Conservation (phyloP, 2,329 filamentous ascomycete species). For the Parastagonospora avenae region DNA sequence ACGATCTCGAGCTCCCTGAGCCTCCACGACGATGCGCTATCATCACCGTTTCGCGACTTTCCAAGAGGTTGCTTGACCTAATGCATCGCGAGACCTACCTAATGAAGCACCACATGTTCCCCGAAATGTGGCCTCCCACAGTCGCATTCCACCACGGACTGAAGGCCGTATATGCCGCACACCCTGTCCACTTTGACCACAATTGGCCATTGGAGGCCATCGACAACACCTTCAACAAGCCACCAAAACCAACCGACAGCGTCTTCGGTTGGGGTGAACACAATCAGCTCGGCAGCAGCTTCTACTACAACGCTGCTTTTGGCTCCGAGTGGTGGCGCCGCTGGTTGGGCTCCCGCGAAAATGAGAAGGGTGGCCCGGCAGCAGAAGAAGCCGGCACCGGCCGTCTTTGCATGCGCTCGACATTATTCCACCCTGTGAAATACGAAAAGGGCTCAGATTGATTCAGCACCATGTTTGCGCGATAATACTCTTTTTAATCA, state of each 20-base stretch:
- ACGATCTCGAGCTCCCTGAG: conserved; percentile 58
- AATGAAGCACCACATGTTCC: conserved; percentile 74
- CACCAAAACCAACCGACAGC: conserved; percentile 51
- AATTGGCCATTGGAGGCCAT: conserved; percentile 63
- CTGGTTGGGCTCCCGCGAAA: conserved; percentile 56
- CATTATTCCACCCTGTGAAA: conserved; percentile 57
- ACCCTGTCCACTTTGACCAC: conserved; percentile 80
- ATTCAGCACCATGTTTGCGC: conserved; percentile 16
- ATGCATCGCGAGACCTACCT: conserved; percentile 79
- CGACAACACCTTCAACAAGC: conserved; percentile 56
- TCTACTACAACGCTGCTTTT: conserved; percentile 59
- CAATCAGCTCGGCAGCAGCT: conserved; percentile 56
- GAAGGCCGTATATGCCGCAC: conserved; percentile 78
- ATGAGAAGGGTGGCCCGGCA: conserved; percentile 48
- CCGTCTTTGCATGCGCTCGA: conserved; percentile 53
- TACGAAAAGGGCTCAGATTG: conserved; percentile 49
- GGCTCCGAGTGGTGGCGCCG: conserved; percentile 55
- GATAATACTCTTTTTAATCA: conserved; percentile 23
- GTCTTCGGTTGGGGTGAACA: conserved; percentile 59
- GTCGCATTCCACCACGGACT: conserved; percentile 76
- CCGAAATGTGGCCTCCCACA: conserved; percentile 79
- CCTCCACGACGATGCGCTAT: conserved; percentile 77
- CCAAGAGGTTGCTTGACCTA: conserved; percentile 70
- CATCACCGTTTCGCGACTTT: conserved; percentile 75
- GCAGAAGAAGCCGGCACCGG: conserved; percentile 53